phyloP scores from a whole-genome alignment of 768 basidiomycete genomes.

The Phanerodontia chrysosporium region DNA sequence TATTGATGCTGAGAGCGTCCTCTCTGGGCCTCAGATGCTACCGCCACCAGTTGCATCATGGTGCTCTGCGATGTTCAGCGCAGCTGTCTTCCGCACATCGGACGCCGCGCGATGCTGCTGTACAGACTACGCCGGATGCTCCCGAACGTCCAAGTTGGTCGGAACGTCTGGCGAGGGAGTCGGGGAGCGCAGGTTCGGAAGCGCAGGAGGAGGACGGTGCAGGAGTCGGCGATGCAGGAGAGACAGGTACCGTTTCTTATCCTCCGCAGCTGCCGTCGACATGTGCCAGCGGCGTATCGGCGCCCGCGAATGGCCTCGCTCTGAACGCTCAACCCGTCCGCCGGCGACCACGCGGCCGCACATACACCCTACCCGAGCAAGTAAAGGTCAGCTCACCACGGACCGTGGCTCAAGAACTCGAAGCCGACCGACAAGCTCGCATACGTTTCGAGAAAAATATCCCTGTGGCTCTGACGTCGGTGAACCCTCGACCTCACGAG shows the following conservation, averaged over 20 bases:
- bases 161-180: background rate
- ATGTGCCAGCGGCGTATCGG: background rate
- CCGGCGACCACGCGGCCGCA: background rate
- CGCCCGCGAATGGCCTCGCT: background rate
- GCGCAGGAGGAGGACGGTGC: background rate
- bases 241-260: background rate
- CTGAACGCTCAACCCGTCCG: background rate
- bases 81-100: background rate
- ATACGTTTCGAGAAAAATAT: background rate
- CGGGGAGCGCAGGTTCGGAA: background rate
- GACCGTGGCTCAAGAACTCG: background rate
- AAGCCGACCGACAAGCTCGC: background rate
- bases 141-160: background rate
- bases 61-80: constrained; percentile 8
- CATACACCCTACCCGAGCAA: background rate
- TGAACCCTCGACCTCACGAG: background rate
- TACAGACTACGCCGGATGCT: background rate
- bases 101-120: background rate
- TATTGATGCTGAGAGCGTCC: constrained; percentile 85
- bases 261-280: background rate
- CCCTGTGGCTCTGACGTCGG: background rate
- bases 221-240: background rate
- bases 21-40: constrained; percentile 60
- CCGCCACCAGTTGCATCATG: constrained; percentile 32
- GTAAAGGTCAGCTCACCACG: background rate